Base-by-base conservation (phyloP, 2,329 filamentous ascomycete species). In the Hyphodiscus sp. region DNA sequence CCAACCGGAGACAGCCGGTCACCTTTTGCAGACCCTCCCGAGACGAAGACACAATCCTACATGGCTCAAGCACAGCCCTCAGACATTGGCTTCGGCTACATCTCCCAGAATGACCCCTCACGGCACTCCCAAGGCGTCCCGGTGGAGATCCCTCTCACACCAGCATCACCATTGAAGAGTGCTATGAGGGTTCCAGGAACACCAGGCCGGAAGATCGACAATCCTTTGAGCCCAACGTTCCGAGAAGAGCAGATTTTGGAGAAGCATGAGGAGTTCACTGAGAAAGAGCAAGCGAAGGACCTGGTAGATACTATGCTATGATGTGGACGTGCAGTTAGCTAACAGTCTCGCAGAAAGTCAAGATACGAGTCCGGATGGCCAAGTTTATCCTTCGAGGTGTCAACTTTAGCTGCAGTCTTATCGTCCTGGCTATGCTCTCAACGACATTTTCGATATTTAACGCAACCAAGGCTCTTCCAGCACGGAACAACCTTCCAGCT, bases 361-460 rank as follows among this genome's bases (percentile, higher is more conserved):
- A 96, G 75, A 86, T 86, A 38, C 83, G 90, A 62, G 91, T 97
- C 33, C 85, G 94, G 46, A 79, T 97, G 71, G 94, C 92, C 63
- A 99, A 99, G 76, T 86, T 97, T 64, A 82, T 95, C 58, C 84
- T 99, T n/a, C 87, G 94, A 61, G 87, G 90, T 53, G 88, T 97
- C 73, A 96, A 92, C 78, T 97, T 99, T 72, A 91, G 89, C 71
- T 99, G 94, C 77, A 92, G 89, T 70, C 79, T 97, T 56, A 96
- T 99, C 68, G 89, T 99, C 61, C 80, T 99, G 54, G 79, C 91
- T 58, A 92, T 99, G 82, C 76, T 99, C 51, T 85, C 87, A 15
- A 82, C 89, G n/a, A 90, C 89, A 2, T 89, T 99, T 67, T 76
- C 84, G 62, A 91, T 99, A 70, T 99, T 99, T 82, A 90, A 94